phyloP scores from a whole-genome alignment of 2,329 filamentous ascomycete genomes.

The Thelonectria rubi region DNA sequence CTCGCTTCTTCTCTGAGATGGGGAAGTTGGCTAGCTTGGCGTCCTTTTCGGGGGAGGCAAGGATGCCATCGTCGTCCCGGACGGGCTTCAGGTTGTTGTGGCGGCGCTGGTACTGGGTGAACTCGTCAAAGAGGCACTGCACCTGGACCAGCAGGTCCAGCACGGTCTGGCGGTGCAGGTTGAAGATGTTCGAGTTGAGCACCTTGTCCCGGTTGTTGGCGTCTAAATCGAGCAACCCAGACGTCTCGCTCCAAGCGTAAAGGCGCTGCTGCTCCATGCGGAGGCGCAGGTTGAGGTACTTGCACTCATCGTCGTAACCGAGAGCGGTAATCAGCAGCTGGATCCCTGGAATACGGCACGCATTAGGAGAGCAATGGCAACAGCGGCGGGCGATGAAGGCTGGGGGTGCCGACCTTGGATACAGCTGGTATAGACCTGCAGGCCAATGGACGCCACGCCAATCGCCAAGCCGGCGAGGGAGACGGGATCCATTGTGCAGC shows the following conservation, averaged over 20 bases:
- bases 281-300: constrained; percentile 58
- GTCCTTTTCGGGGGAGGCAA: constrained; percentile 54
- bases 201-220: constrained; percentile 52
- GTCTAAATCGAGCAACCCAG: constrained; percentile 57
- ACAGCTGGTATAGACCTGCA: constrained; percentile 58
- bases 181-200: constrained; percentile 57
- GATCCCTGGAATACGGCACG: constrained; percentile 47
- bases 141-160: constrained; percentile 59
- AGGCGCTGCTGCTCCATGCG: constrained; percentile 61
- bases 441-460: constrained; percentile 55
- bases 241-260: constrained; percentile 60
- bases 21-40: constrained; percentile 56
- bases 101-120: constrained; percentile 52
- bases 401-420: constrained; percentile 49
- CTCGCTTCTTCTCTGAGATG: constrained; percentile 50
- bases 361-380: constrained; percentile 13
- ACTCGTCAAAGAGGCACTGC: constrained; percentile 57
- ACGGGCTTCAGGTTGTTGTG: constrained; percentile 50
- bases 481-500: constrained; percentile 53
- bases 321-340: constrained; percentile 59
- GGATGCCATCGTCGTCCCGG: constrained; percentile 47
- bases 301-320: constrained; percentile 58
- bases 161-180: constrained; percentile 59
- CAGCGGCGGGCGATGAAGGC: background rate
- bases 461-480: constrained; percentile 54